phyloP scores from a whole-genome alignment of 129 eudicot species.

The Pulicaria dysenterica region DNA sequence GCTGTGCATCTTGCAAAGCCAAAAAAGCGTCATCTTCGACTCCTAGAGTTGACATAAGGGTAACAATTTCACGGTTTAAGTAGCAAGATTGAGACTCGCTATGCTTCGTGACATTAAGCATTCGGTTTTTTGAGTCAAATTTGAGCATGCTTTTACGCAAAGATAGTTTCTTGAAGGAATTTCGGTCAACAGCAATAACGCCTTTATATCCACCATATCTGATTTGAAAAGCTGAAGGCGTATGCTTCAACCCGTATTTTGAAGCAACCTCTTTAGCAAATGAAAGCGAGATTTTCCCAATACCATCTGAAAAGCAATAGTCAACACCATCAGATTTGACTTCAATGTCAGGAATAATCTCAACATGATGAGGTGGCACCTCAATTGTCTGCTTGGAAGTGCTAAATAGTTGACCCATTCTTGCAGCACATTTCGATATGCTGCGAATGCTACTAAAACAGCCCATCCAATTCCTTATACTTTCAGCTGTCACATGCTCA shows the following conservation, averaged over 20 bases:
- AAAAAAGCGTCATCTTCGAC: conserved; percentile 58
- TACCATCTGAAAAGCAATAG: conserved; percentile 94
- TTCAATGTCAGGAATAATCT: conserved; percentile 80
- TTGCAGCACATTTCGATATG: conserved; percentile 91
- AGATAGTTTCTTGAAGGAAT: conserved; percentile 70
- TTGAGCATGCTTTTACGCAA: conserved; percentile 85
- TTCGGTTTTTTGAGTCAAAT: conserved; percentile 76
- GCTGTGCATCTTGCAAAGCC: conserved; percentile 58
- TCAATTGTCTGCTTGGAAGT: conserved; percentile 76
- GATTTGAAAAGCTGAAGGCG: conserved; percentile 93
- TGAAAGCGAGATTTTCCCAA: conserved; percentile 83
- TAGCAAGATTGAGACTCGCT: conserved; percentile 85
- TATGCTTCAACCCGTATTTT: conserved; percentile 58
- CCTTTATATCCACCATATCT: conserved; percentile 97
- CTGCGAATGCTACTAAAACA: conserved; percentile 81
- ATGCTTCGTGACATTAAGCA: conserved; percentile 83
- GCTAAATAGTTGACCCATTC: conserved; percentile 97
- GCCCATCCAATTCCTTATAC: conserved; percentile 94
- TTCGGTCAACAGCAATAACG: conserved; percentile 75
- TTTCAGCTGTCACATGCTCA: conserved; percentile 66
- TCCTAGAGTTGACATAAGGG: conserved; percentile 79
- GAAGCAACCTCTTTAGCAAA: conserved; percentile 77
- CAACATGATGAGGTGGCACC: conserved; percentile 60
- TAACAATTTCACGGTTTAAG: conserved; percentile 82
- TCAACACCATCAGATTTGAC: conserved; percentile 67